Evolutionary conservation across 1,284 basidiomycete species (phyloP), one percentile per base, ranked within the genome.

Genomic region (Afroboletus lepidellus): DNA sequence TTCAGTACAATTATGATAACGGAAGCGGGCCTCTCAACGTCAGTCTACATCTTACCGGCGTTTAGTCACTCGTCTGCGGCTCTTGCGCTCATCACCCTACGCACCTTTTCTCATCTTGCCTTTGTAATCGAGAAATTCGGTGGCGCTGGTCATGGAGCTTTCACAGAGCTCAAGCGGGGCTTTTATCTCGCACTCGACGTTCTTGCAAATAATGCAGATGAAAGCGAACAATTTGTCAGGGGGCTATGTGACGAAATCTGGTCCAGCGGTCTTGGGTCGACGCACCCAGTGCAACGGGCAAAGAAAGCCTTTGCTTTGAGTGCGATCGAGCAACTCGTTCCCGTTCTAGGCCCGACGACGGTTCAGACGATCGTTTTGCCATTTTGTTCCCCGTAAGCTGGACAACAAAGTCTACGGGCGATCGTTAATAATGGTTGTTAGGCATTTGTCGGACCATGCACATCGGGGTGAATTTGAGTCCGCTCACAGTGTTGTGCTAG

Each of bases 61-160:
- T 60, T 60, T 45, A 57, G 53, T 33, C 45, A 54, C 53, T 74
- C 74, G 2, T 74, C 81, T 9, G 72, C 77, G 2, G 60, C 72
- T 6, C 69, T 87, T 12, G 78, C 83, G 2, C 66, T 78, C 6
- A 67, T 72, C 11, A 73, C 76, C 3, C 69, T 90, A 0, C 73
- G 75, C 27, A 78, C 77, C 0, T 73, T 89, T 11, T 79, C 76
- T 15, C 78, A 83, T 59, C 70, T 89, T n/a, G 79, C 87, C 0
- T 87, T 87, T 59, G 77, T 89, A 33, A 78, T 90, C 8, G 79
- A 84, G 3, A 80, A 86, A 59, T 90, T 90, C 59, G 87, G 88
- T 4, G 87, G 88, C 8, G 78, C 79, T 2, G 71, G 71, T 15
- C 66, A 69, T 9, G 70, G 74, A 20, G 77, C 81, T 1, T 85